Conservation (phyloP, 108 stramenopile species). For the Chaetoceros muelleri region DNA sequence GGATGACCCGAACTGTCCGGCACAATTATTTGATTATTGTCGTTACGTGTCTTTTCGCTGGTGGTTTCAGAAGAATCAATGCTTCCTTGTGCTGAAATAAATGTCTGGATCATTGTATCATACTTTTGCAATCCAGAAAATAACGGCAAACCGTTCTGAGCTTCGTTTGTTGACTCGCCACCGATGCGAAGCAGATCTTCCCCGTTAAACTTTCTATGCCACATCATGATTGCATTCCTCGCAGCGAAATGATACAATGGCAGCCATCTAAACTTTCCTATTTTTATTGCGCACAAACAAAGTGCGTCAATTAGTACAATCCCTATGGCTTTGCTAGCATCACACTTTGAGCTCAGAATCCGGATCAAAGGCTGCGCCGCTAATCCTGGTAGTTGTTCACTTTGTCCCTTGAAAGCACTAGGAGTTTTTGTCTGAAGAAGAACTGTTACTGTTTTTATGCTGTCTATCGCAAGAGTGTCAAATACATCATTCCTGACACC, state of each 20-base stretch:
- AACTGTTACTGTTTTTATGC: conserved; percentile 47
- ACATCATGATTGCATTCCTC: conserved; percentile 30
- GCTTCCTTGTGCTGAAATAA: neutral
- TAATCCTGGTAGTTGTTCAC: conserved; percentile 45
- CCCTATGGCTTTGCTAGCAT: conserved; percentile 35
- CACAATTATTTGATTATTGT: neutral
- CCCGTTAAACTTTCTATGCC: conserved; percentile 31
- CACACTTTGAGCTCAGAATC: conserved; percentile 40
- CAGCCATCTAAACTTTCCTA: conserved; percentile 58
- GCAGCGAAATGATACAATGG: conserved; percentile 58
- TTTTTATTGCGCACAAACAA: conserved; percentile 58
- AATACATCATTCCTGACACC: conserved; percentile 6
- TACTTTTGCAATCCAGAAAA: neutral
- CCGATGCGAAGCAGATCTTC: too few species aligned
- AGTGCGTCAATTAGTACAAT: conserved; percentile 55
- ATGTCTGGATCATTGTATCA: neutral
- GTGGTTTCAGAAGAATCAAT: neutral
- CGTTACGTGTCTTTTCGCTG: neutral
- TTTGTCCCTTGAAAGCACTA: conserved; percentile 18
- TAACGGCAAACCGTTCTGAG: neutral
- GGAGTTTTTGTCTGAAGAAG: conserved; percentile 35
- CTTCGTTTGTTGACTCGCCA: too few species aligned
- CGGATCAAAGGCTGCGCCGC: conserved; percentile 73
- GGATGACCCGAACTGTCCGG: neutral
- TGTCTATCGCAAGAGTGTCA: conserved; percentile 31